Base-by-base conservation (phyloP, 177 flowering plant genomes). In the Vitis hybrid region DNA sequence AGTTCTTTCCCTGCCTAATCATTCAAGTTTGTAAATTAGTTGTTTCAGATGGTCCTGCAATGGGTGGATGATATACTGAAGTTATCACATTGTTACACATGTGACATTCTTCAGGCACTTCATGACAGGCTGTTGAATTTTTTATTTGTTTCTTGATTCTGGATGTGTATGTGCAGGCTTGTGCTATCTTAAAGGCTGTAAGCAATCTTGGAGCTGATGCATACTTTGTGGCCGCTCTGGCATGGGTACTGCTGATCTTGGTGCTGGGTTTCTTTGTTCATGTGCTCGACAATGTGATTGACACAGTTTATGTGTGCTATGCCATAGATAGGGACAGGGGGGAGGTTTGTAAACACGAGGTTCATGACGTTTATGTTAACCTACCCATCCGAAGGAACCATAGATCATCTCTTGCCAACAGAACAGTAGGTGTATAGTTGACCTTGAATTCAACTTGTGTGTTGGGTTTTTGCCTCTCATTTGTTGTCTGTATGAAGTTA, bases 281-380 rank as follows among this genome's bases (percentile, higher is more conserved):
- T 57, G 89, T 93, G 24, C 80, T 95, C 68, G 97, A 95, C 65
- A 80, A 90, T 71, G 99, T 88, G 24, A 89, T 95, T 0, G 99
- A 95, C 63, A 87, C 98, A 0, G 78, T 95, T 12, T 93, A 92
- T 27, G 79, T 95, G 6, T 95, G 98, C 79, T 95, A 87, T 64
- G 99, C 98, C 30, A 84, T 95, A 32, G 99, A 95, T 66, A 85
- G 89, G 73, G 98, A 95, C 84, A 81, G 81, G 49, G 98, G 92
- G 11, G 98, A 91, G 64, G 98, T 93, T 9, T 86, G 83, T 71
- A 95, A 95, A 70, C 89, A 78, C 62, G 89, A 91, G 1, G 89
- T 89, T 64, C 98, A 92, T 76, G 91, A 89, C 66, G 91, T 92
- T 54, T 92, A 89, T 68, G 91, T 89, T 72, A 83, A 77, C 48